Evolutionary conservation across 2,329 filamentous ascomycete genomes (phyloP).

Genomic region (Pseudocercospora fijiensis): DNA sequence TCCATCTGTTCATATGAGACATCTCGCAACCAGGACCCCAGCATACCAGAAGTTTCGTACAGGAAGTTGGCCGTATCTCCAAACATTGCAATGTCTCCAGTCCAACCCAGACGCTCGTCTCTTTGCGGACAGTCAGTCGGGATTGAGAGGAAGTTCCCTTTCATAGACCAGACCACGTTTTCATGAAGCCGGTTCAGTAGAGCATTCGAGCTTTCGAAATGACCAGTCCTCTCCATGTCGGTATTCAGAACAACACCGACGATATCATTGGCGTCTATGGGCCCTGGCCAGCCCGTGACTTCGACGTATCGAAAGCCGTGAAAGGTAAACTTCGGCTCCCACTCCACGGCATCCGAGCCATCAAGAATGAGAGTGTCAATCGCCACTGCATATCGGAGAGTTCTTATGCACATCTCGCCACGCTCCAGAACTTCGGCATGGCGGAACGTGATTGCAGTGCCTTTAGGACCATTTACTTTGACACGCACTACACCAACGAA

Average conservation of each 20-base stretch:
- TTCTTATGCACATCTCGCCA: conserved; percentile 44
- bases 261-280: conserved; percentile 29
- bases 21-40: conserved; percentile 53
- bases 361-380: conserved; percentile 44
- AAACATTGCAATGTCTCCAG: conserved; percentile 54
- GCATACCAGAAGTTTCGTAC: conserved; percentile 54
- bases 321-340: conserved; percentile 54
- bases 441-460: conserved; percentile 47
- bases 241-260: conserved; percentile 51
- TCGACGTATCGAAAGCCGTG: conserved; percentile 56
- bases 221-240: conserved; percentile 53
- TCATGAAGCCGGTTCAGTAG: conserved; percentile 56
- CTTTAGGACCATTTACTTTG: conserved; percentile 39
- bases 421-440: conserved; percentile 59
- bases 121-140: conserved; percentile 60
- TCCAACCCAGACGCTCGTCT: conserved; percentile 58
- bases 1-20: conserved; percentile 41
- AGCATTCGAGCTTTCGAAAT: conserved; percentile 54
- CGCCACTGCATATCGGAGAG: conserved; percentile 48
- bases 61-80: conserved; percentile 54
- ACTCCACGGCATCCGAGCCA: conserved; percentile 36
- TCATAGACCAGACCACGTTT: conserved; percentile 59
- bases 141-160: conserved; percentile 58
- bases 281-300: conserved; percentile 48
- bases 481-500: conserved; percentile 54